Evolutionary conservation across 768 basidiomycete genomes (phyloP).

Genomic region (Brasilioporus rufonigricans): DNA sequence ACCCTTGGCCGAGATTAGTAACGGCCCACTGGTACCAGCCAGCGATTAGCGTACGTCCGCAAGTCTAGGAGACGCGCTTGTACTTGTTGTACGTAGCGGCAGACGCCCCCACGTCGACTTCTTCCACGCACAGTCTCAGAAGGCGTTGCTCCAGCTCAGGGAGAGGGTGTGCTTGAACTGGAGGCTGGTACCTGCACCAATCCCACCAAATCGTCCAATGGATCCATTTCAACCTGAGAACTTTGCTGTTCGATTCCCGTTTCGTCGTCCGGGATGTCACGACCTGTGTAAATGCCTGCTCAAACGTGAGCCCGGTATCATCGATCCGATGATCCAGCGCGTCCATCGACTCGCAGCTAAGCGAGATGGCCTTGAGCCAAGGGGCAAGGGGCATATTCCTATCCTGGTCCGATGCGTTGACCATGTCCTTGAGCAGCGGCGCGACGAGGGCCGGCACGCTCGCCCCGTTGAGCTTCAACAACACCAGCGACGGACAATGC

Average conservation of each 20-base stretch:
- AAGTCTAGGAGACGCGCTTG: constrained; percentile 27
- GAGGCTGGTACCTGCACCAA: constrained; percentile 22
- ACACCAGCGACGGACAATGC: constrained; percentile 28
- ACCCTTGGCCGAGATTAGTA: not conserved
- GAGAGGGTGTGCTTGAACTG: constrained; percentile 19
- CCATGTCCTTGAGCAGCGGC: constrained; percentile 27
- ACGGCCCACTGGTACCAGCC: constrained; percentile 10
- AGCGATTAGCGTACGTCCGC: not conserved
- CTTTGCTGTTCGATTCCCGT: constrained; percentile 23
- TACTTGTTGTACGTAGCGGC: constrained; percentile 31
- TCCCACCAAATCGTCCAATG: constrained; percentile 34
- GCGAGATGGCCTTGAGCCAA: constrained; percentile 30
- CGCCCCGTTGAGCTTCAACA: constrained; percentile 29
- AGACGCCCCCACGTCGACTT: constrained; percentile 32
- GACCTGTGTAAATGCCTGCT: constrained; percentile 22
- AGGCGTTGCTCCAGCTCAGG: constrained; percentile 26
- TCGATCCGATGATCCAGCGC: constrained; percentile 22
- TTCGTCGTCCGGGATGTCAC: constrained; percentile 27
- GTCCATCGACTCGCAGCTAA: constrained; percentile 29
- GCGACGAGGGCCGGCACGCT: constrained; percentile 21
- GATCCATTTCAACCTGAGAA: constrained; percentile 29
- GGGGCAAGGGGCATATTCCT: constrained; percentile 22
- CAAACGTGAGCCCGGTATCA: constrained; percentile 27
- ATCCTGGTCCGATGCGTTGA: constrained; percentile 15
- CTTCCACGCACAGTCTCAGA: constrained; percentile 17